A percentile compares a stretch with the other conserved stretches of the same genome.
phyloP scores from a whole-genome alignment of 2,329 filamentous ascomycete species.

The Aureobasidium lini region DNA sequence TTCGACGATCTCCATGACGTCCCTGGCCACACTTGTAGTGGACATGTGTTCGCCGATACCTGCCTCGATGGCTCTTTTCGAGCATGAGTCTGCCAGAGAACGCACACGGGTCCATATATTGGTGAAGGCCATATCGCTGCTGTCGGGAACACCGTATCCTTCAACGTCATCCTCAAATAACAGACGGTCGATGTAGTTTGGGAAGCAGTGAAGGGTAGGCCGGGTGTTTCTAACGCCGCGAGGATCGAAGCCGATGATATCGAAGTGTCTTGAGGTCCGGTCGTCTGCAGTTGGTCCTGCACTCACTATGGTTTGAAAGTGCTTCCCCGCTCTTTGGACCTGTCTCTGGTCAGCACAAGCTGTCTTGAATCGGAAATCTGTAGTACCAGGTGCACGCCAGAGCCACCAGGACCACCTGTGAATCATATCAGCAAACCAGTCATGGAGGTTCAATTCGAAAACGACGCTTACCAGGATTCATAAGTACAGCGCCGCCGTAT shows the following conservation, averaged over 20 bases:
- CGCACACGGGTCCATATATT: constrained; percentile 32
- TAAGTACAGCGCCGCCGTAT: constrained; percentile 40
- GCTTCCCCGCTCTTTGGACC: constrained; percentile 26
- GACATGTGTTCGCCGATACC: constrained; percentile 35
- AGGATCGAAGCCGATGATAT: constrained; percentile 37
- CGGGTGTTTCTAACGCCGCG: constrained; percentile 32
- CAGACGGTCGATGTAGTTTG: constrained; percentile 19
- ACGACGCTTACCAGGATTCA: constrained; percentile 35
- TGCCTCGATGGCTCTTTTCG: constrained; percentile 13
- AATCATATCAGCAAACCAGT: no score
- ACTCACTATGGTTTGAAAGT: constrained; percentile 33
- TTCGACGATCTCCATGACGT: constrained; percentile 43
- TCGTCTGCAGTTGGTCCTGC: constrained; percentile 18
- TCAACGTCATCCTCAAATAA: constrained; percentile 28
- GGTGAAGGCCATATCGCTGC: constrained; percentile 32
- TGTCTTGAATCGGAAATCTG: no score
- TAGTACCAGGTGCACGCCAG: constrained; percentile 26
- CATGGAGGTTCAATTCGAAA: no score
- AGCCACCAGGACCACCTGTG: constrained; percentile 35
- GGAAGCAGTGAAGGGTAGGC: constrained; percentile 29
- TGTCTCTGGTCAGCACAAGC: constrained; percentile 15
- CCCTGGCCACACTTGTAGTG: constrained; percentile 39
- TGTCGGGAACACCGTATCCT: constrained; percentile 30
- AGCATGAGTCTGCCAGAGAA: constrained; percentile 26
- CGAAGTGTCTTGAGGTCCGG: constrained; percentile 24